Percentiles rank a stretch among this genome's conserved stretches.
Conservation (phyloP, 2,329 filamentous ascomycete genomes). For the Claviceps africana region DNA sequence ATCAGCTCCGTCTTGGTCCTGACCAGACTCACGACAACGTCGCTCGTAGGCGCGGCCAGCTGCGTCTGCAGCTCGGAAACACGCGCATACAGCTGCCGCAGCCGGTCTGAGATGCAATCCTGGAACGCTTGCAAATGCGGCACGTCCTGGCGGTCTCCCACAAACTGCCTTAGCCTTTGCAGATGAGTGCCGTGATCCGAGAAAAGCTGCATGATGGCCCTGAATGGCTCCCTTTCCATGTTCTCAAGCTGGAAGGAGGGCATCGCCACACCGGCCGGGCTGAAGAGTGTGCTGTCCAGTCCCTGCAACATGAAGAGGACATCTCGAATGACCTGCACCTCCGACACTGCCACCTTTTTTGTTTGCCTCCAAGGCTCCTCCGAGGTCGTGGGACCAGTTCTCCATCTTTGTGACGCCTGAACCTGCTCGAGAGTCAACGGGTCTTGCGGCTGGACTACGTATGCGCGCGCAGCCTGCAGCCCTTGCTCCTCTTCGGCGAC, state of each 20-base stretch:
- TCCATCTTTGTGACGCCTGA: conserved; percentile 22
- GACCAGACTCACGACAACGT: conserved; percentile 53
- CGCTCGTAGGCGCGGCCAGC: conserved; percentile 38
- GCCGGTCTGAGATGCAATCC: conserved; percentile 41
- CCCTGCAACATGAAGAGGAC: conserved; percentile 76
- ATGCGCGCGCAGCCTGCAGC: conserved; percentile 16
- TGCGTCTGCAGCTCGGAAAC: conserved; percentile 46
- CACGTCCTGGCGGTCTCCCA: conserved; percentile 28
- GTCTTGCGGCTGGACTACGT: conserved; percentile 22
- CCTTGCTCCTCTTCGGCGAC: conserved; percentile 17
- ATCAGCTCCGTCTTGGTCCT: conserved; percentile 45
- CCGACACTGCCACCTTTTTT: conserved; percentile 41
- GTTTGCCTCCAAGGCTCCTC: conserved; percentile 19
- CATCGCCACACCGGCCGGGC: conserved; percentile 23
- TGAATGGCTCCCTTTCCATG: conserved; percentile 36
- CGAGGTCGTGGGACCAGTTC: conserved; percentile 17
- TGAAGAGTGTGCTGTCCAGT: conserved; percentile 59
- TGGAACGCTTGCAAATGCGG: conserved; percentile 60
- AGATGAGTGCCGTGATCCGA: conserved; percentile 33
- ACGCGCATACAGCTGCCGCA: conserved; percentile 43
- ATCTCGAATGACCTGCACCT: conserved; percentile 62
- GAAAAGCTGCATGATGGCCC: conserved; percentile 31
- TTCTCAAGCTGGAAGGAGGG: conserved; percentile 32
- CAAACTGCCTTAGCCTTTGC: conserved; percentile 30
- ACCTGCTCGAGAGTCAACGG: conserved; percentile 18